Percentiles rank a stretch among this genome's conserved stretches.
These are phyloP conservation scores for Fusarium scirpi DNA, from an alignment of 2,329 filamentous ascomycete species.

Conservation along the genomic window DNA sequence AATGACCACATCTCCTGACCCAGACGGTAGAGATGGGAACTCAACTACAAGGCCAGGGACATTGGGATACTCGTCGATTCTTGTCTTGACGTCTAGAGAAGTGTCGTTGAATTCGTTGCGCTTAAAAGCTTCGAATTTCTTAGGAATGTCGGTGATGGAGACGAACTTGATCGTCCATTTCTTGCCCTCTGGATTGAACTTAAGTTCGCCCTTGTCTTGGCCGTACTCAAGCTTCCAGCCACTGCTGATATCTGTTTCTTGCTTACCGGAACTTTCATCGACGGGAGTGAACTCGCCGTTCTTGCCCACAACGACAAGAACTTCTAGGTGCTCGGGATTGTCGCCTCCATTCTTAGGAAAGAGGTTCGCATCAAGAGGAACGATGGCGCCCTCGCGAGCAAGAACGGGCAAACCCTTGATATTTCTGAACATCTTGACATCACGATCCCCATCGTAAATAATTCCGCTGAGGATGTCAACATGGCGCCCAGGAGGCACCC, in stretches of 20 bases:
- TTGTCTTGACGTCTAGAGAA: background rate
- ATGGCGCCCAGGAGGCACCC: constrained; percentile 67
- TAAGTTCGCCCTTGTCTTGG: constrained; percentile 21
- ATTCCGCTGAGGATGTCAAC: constrained; percentile 70
- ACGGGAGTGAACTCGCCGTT: constrained; percentile 61
- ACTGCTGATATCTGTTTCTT: background rate
- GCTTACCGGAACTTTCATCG: constrained; percentile 57
- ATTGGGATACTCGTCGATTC: constrained; percentile 25
- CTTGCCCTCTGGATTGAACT: constrained; percentile 4
- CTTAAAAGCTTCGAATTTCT: constrained; percentile 6
- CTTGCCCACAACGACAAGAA: constrained; percentile 61
- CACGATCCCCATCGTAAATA: constrained; percentile 68
- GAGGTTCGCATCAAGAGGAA: constrained; percentile 64
- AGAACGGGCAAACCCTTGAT: constrained; percentile 66
- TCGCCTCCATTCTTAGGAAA: constrained; percentile 60
- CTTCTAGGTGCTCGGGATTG: constrained; percentile 61
- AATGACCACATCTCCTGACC: background rate
- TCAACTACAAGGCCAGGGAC: constrained; percentile 29
- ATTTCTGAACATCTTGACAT: constrained; percentile 63
- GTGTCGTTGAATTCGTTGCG: background rate
- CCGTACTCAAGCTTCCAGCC: constrained; percentile 2
- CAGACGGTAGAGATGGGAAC: constrained; percentile 7
- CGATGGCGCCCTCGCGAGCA: constrained; percentile 66
- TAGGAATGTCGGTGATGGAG: constrained; percentile 9
- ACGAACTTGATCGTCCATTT: constrained; percentile 37